These are phyloP conservation scores for Nicotiana rustica DNA, from an alignment of 305 asterid species.

Conservation along the genomic window DNA sequence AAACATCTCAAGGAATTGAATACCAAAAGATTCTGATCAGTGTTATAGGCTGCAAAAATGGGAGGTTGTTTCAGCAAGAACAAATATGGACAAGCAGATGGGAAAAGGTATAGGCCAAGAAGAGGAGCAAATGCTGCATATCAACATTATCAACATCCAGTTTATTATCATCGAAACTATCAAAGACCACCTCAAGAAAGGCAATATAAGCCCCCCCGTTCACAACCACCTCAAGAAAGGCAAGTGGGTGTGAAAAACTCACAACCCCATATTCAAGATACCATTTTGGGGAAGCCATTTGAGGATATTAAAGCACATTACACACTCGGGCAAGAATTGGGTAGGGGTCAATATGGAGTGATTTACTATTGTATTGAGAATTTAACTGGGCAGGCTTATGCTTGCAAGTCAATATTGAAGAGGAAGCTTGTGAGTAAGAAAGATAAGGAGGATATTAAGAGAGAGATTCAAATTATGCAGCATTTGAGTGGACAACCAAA, in stretches of 20 bases:
- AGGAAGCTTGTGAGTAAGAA: slow-evolving; percentile 65
- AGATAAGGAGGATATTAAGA: slow-evolving; percentile 70
- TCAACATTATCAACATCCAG: slow-evolving; percentile 53
- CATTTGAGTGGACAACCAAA: slow-evolving; percentile 71
- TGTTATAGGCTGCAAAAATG: slow-evolving; percentile 47
- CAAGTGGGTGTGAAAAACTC: slow-evolving; percentile 47
- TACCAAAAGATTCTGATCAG: slow-evolving; percentile 37
- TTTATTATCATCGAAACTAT: slow-evolving; percentile 41
- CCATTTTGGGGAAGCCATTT: slow-evolving; percentile 60
- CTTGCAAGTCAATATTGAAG: slow-evolving; percentile 69
- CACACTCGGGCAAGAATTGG: slow-evolving; percentile 65
- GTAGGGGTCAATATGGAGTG: slow-evolving; percentile 74
- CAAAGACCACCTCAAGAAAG: slow-evolving; percentile 35
- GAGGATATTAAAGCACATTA: slow-evolving; percentile 60
- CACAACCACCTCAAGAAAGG: slow-evolving; percentile 32
- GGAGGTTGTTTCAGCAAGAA: slow-evolving; percentile 80
- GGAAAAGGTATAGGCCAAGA: slow-evolving; percentile 56
- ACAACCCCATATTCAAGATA: slow-evolving; percentile 43
- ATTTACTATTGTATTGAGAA: slow-evolving; percentile 62
- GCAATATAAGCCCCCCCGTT: slow-evolving; percentile 18
- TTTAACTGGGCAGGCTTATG: slow-evolving; percentile 54
- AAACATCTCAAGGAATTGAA: slow-evolving; percentile 20
- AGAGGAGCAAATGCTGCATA: slow-evolving; percentile 44
- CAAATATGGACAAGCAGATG: slow-evolving; percentile 44
- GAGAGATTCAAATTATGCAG: slow-evolving; percentile 70